A percentile compares a stretch with the other conserved stretches of the same genome.
These are phyloP conservation scores for Arthrocladium fulminans DNA, from an alignment of 2,329 filamentous ascomycete genomes.

Conservation along the genomic window DNA sequence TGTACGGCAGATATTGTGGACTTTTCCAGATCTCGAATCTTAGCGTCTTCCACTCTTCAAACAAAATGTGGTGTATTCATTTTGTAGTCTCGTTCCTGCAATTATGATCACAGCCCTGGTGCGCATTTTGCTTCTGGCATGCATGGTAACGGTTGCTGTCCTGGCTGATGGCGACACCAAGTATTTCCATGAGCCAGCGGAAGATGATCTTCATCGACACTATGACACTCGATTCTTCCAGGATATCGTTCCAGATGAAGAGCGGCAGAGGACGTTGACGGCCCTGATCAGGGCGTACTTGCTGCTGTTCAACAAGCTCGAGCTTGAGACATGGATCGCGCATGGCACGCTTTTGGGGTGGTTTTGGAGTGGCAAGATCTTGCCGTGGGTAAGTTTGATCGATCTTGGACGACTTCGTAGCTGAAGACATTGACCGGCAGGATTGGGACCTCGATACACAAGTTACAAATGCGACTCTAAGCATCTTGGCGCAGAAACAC, in stretches of 20 bases:
- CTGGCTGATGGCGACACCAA: conserved; percentile 34
- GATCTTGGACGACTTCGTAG: background rate
- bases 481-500: conserved; percentile 54
- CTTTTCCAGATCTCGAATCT: too few species aligned
- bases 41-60: background rate
- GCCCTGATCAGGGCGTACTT: conserved; percentile 69
- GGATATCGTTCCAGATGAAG: conserved; percentile 54
- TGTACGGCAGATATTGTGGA: too few species aligned
- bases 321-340: conserved; percentile 75
- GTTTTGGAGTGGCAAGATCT: conserved; percentile 64
- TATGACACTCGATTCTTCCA: conserved; percentile 67
- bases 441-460: conserved; percentile 71
- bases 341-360: conserved; percentile 77
- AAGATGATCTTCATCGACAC: conserved; percentile 53
- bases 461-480: conserved; percentile 58
- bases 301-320: conserved; percentile 52
- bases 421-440: background rate
- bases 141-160: background rate
- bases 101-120: background rate
- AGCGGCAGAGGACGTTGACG: conserved; percentile 56
- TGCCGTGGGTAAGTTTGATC: conserved; percentile 9
- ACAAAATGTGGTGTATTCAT: background rate
- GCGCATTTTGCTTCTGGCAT: background rate
- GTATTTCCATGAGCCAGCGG: conserved; percentile 51
- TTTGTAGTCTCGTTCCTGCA: background rate